Percentiles rank a stretch among this genome's conserved stretches.
phyloP scores from a whole-genome alignment of 345 rosid genomes.

The Jatropha curcas region DNA sequence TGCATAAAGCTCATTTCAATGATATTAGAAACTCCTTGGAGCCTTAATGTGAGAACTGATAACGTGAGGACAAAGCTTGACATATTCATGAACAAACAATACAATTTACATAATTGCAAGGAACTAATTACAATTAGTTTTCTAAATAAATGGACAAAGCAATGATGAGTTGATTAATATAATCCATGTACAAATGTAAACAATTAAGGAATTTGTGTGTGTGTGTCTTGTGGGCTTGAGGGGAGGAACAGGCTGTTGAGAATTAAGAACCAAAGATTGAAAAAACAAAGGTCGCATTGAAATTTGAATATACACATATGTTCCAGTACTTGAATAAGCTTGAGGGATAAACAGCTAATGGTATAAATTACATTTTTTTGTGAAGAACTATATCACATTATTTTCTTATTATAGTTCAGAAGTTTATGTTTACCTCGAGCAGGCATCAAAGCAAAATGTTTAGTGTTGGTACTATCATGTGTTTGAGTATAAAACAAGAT shows the following conservation, averaged over 20 bases:
- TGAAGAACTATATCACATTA: neutral
- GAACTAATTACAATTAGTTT: neutral
- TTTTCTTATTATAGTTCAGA: neutral
- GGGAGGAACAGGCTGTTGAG: too few relatives aligned
- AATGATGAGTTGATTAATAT: too few relatives aligned
- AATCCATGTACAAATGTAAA: neutral
- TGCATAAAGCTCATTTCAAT: neutral
- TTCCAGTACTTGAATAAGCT: neutral
- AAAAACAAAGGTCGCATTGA: neutral
- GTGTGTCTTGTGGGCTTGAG: too few relatives aligned
- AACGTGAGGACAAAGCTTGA: neutral
- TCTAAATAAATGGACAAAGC: neutral
- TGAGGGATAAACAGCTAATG: neutral
- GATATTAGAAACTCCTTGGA: neutral
- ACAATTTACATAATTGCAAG: too few relatives aligned
- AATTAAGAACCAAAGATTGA: neutral
- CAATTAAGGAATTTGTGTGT: neutral
- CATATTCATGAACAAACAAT: neutral
- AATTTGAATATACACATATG: neutral
- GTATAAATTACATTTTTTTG: neutral
- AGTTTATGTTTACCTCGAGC: neutral
- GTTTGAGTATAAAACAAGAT: neutral
- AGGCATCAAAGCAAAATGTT: neutral
- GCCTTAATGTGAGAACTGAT: neutral
- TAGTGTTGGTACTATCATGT: neutral